Percentiles rank a stretch among this genome's conserved stretches.
Evolutionary conservation across 2,329 filamentous ascomycete genomes (phyloP).

Genomic region (Colletotrichum sp.): DNA sequence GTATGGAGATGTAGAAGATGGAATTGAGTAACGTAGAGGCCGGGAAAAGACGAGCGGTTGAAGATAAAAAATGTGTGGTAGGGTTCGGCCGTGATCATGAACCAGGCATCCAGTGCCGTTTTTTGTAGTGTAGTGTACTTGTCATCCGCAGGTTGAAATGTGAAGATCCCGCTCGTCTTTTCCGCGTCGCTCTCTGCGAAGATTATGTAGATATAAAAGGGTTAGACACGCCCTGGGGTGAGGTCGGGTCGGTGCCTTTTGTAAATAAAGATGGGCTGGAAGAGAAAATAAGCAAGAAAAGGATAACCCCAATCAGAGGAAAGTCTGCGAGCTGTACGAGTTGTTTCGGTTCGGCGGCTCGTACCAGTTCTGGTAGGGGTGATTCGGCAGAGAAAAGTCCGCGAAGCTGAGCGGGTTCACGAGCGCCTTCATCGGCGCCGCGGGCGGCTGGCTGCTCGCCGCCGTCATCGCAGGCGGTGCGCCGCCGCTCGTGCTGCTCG

Average conservation of each 20-base stretch:
- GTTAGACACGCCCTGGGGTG: not conserved
- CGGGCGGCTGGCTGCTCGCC: slow-evolving; percentile 20
- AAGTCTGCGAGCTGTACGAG: slow-evolving; percentile 11
- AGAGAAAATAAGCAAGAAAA: not conserved
- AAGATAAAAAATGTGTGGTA: not conserved
- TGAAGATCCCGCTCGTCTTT: not conserved
- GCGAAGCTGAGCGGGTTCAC: slow-evolving; percentile 76
- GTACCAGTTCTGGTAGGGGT: slow-evolving; percentile 83
- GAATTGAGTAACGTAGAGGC: not conserved
- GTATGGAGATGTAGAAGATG: not conserved
- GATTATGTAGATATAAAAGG: not conserved
- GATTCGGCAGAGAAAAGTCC: slow-evolving; percentile 78
- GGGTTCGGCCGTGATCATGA: not conserved
- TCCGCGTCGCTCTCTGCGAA: not conserved
- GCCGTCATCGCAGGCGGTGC: slow-evolving; percentile 17
- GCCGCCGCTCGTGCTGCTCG: not conserved
- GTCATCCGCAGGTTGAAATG: not conserved
- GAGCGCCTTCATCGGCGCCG: slow-evolving; percentile 39
- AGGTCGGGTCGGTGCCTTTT: not conserved
- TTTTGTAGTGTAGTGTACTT: not conserved
- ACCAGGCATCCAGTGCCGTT: slow-evolving; percentile 9
- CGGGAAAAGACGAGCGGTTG: not conserved
- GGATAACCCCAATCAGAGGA: not conserved
- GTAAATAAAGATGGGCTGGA: not conserved
- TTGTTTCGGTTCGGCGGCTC: slow-evolving; percentile 68